phyloP scores from a whole-genome alignment of 169 alveolate genomes.

The Perkinsus olseni region DNA sequence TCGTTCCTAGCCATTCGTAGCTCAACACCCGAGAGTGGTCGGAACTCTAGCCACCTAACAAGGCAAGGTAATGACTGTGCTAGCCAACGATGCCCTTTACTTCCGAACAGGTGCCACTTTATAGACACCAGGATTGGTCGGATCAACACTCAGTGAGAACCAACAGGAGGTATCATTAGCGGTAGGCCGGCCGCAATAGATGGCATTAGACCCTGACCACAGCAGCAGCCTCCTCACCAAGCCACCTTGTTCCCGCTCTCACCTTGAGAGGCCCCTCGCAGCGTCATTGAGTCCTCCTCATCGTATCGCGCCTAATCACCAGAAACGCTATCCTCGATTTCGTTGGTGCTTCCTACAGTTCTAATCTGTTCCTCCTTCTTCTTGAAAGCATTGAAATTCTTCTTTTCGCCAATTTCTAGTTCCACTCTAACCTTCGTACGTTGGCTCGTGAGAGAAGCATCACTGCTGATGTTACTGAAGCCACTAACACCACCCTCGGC shows the following conservation, averaged over 20 bases:
- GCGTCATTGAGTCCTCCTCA: not conserved
- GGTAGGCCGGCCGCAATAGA: not conserved
- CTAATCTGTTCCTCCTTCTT: not conserved
- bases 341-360: not conserved
- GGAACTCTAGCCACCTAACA: not conserved
- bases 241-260: not conserved
- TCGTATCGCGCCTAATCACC: not conserved
- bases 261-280: not conserved
- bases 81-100: not conserved
- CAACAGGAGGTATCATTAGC: not conserved
- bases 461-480: not conserved
- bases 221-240: not conserved
- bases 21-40: not conserved
- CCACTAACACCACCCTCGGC: not conserved
- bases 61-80: not conserved
- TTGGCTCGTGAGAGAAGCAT: not conserved
- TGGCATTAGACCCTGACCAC: not conserved
- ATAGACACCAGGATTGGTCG: not conserved
- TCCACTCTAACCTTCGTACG: not conserved
- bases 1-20: not conserved
- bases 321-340: not conserved
- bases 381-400: not conserved
- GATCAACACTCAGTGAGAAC: not conserved
- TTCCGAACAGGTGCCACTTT: not conserved
- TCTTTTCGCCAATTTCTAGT: not conserved